phyloP scores from a whole-genome alignment of 2,329 filamentous ascomycete species.

The Simplicillium sp. region DNA sequence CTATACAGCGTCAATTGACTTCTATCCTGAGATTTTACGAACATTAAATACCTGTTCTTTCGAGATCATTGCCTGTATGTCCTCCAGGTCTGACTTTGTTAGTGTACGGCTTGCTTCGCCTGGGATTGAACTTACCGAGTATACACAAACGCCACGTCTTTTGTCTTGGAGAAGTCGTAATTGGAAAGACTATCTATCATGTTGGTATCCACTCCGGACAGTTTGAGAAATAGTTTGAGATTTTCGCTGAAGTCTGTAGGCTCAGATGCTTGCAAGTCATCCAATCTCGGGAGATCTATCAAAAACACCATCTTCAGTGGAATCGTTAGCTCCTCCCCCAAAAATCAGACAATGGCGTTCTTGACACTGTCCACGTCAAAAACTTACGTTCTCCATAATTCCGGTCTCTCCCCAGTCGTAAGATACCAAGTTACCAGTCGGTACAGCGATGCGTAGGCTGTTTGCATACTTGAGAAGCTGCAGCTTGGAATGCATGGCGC shows the following conservation, averaged over 20 bases:
- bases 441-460: constrained; percentile 72
- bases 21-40: neutral
- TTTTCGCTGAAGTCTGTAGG: constrained; percentile 55
- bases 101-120: neutral
- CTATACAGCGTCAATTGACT: constrained; percentile 28
- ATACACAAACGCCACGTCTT: constrained; percentile 70
- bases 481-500: constrained; percentile 88
- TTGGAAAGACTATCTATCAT: constrained; percentile 59
- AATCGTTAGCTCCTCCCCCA: constrained; percentile 17
- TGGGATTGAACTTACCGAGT: constrained; percentile 48
- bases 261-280: constrained; percentile 18
- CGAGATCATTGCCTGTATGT: constrained; percentile 18
- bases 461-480: constrained; percentile 73
- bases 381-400: constrained; percentile 68
- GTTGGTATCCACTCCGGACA: constrained; percentile 53
- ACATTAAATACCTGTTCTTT: constrained; percentile 19
- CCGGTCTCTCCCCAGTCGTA: constrained; percentile 88
- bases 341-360: constrained; percentile 4
- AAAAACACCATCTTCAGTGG: constrained; percentile 62
- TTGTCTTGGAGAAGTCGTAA: constrained; percentile 75
- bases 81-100: constrained; percentile 22
- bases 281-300: constrained; percentile 72
- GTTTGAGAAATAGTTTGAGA: constrained; percentile 59
- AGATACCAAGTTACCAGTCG: constrained; percentile 75
- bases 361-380: neutral